Base-by-base conservation (phyloP, 1,139 yeast species). In the Hanseniaspora uvarum region DNA sequence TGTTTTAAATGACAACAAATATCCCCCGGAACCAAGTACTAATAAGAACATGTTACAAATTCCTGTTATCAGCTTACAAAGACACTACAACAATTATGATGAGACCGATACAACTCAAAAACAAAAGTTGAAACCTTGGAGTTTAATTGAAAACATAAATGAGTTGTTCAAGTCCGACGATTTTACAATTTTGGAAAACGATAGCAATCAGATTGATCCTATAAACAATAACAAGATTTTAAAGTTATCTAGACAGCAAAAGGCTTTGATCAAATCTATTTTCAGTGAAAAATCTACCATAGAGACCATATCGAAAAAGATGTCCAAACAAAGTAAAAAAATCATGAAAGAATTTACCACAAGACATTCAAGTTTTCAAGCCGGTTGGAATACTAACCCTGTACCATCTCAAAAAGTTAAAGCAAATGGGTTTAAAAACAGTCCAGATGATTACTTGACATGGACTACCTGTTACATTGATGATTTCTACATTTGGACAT, bases 401-500 rank as follows among this genome's bases (percentile, higher is more conserved):
- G 55, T 10, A 6, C 56, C 16, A 46, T 47, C 37, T 19, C 46
- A 44, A 31, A 44, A 44, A 33, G 6, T 44, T 2, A 44, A 30
- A 10, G 26, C 46, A 5, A 30, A 44, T 21, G 31, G 23, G 6
- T 23, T 50, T 10, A 46, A 50, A n/a, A 50, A 53, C 53, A 44
- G 45, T 39, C 12, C 46, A 11, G 56, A 50, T 36, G 64, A 61
- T 38, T 56, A 50, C 19, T 67, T 71, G 10, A 77, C 80, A 31
- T 80, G 86, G 1, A 68, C 74, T 18, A 77, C 85, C 58, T 83
- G 85, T 1, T 76, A 86, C 1, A 78, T 87, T 33, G 94, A 86
- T 66, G 96, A 87, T 64, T 87, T 84, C 64, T 86, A 83, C 62
- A 85, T 86, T 30, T 87, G 95, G 95, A 79, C 95, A 0, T 87